These are phyloP conservation scores for Candolleomyces aberdarensis DNA, from an alignment of 768 basidiomycete genomes.

Conservation along the genomic window DNA sequence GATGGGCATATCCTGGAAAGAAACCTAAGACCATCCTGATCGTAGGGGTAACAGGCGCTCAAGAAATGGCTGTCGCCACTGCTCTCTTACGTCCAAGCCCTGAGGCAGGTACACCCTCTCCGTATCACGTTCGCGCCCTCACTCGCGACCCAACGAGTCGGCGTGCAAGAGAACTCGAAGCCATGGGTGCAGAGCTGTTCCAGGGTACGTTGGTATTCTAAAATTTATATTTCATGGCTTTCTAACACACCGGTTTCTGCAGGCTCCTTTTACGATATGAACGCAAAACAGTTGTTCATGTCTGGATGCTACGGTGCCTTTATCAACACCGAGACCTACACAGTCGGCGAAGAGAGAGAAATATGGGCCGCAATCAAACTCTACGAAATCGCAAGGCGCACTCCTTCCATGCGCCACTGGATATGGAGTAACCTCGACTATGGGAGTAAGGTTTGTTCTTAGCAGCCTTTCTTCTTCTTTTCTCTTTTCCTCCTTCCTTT, in stretches of 20 bases:
- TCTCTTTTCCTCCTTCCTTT: neutral
- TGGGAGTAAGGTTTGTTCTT: slow-evolving; percentile 29
- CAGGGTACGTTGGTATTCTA: slow-evolving; percentile 22
- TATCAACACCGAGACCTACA: slow-evolving; percentile 40
- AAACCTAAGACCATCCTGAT: slow-evolving; percentile 36
- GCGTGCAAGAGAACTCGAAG: slow-evolving; percentile 32
- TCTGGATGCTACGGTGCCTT: slow-evolving; percentile 39
- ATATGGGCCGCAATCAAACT: slow-evolving; percentile 37
- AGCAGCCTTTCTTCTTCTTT: neutral
- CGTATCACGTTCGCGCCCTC: slow-evolving; percentile 39
- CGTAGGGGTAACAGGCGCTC: slow-evolving; percentile 45
- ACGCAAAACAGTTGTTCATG: slow-evolving; percentile 21
- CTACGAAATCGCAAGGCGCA: slow-evolving; percentile 37
- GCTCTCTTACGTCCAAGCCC: slow-evolving; percentile 28
- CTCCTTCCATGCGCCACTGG: slow-evolving; percentile 31
- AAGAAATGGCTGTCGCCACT: slow-evolving; percentile 38
- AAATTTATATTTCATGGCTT: neutral
- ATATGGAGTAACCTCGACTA: slow-evolving; percentile 43
- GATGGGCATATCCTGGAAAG: too few species aligned
- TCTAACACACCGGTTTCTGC: neutral
- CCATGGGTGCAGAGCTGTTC: slow-evolving; percentile 34
- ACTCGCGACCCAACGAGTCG: slow-evolving; percentile 31
- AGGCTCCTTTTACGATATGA: slow-evolving; percentile 13
- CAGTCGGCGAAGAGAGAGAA: slow-evolving; percentile 38
- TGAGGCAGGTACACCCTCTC: slow-evolving; percentile 36